Evolutionary conservation across 495 filamentous ascomycete species (phyloP), one percentile per base, ranked within the genome.

Genomic region (Corynascus novoguineensis): DNA sequence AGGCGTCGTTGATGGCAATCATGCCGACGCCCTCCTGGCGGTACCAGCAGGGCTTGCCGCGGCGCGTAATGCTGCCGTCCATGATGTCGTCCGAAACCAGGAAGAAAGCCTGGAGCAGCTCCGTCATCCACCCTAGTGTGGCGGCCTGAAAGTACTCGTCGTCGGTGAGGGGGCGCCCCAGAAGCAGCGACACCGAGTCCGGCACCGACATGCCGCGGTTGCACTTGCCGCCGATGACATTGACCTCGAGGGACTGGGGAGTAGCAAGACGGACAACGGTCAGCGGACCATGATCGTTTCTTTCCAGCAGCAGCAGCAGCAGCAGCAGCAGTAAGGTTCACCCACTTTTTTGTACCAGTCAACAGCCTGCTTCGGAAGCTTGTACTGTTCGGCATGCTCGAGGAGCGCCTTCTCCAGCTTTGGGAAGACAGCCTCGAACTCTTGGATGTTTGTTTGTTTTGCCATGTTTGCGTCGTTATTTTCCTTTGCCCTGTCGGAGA

Each of bases 81-180:
- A 98, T 98, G 63, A 97, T 96, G 73, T 98, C 93, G 73, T 98
- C 93, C 59, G 90, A 90, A 63, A 98, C 93, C 50, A 98, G 83
- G 82, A 98, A 98, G 83, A 95, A 97, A 55, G 93, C 92, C 78
- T 98, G 93, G 32, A 98, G 87, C 35, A 98, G 79, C 80, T 98
- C 93, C 60, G 92, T 95, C 76, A 96, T 82, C 93, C 93, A 98
- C 57, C 93, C 93, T 45, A 98, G 81, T 17, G 87, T 85, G 38
- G 89, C 87, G 51, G 92, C 76, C 50, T 86, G 74, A 77, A 91
- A 89, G 77, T 89, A 92, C 71, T 96, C 87, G 54, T 95, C 83
- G 34, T 84, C 76, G 50, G 77, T 81, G 53, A 96, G 82, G 53
- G 85, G 77, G 55, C 84, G 77, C 66, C 82, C 75, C 60, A 90